Evolutionary conservation across 257 asterid species (phyloP).

Genomic region (Coffea eugenioides): DNA sequence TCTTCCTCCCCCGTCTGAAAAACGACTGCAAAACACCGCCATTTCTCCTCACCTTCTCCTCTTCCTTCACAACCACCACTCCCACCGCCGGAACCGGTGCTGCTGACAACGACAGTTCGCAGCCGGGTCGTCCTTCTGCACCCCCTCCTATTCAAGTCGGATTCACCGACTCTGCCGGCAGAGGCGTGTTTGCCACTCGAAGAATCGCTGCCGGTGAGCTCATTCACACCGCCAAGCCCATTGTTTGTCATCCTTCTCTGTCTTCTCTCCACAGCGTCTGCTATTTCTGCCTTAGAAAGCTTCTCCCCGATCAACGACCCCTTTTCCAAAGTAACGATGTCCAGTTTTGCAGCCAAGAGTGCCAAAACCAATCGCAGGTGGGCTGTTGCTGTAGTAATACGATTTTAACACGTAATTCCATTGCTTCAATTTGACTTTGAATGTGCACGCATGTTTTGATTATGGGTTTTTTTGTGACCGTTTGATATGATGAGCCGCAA

Average conservation of each 20-base stretch:
- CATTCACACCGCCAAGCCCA: constrained; percentile 70
- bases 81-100: constrained; percentile 7
- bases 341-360: constrained; percentile 56
- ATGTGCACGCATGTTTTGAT: neutral
- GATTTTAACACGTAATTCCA: too few relatives aligned
- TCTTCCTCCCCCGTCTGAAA: neutral
- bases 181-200: constrained; percentile 70
- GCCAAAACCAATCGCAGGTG: constrained; percentile 52
- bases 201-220: constrained; percentile 61
- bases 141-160: constrained; percentile 59
- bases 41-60: constrained; percentile 12
- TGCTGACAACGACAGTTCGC: constrained; percentile 9
- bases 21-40: neutral
- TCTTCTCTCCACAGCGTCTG: constrained; percentile 50
- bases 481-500: neutral
- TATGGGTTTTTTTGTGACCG: neutral
- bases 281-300: constrained; percentile 61
- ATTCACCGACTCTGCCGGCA: constrained; percentile 52
- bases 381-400: too few relatives aligned
- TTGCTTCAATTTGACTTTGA: too few relatives aligned
- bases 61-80: constrained; percentile 13
- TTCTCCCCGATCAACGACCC: constrained; percentile 17
- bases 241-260: constrained; percentile 59
- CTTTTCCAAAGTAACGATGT: constrained; percentile 17
- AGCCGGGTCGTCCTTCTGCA: constrained; percentile 13